Conservation (phyloP, 495 filamentous ascomycete genomes). For the Parathielavia appendiculata region DNA sequence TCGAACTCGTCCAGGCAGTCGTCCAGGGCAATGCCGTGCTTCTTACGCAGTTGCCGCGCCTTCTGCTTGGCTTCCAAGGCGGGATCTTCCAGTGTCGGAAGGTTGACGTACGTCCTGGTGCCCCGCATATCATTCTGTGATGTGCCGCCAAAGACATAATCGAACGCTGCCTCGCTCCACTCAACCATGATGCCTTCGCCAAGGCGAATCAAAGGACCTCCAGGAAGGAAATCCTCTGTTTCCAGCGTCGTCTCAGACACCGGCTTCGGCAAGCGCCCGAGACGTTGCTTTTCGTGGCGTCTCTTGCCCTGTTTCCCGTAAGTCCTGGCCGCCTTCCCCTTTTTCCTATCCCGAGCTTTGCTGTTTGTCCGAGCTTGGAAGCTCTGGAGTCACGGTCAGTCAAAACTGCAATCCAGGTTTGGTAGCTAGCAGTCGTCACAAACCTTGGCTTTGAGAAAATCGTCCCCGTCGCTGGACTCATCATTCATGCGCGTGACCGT, state of each 20-base stretch:
- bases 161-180: constrained; percentile 62
- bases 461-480: constrained; percentile 49
- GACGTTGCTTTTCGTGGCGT: constrained; percentile 33
- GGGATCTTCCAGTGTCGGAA: constrained; percentile 56
- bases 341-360: constrained; percentile 32
- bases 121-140: constrained; percentile 31
- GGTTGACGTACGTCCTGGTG: constrained; percentile 46
- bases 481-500: constrained; percentile 47
- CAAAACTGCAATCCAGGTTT: not conserved
- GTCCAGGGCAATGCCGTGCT: constrained; percentile 73
- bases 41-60: constrained; percentile 55
- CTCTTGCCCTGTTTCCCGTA: constrained; percentile 39
- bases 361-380: constrained; percentile 1
- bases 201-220: constrained; percentile 61
- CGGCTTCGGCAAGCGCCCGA: constrained; percentile 29
- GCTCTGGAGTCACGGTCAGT: constrained; percentile 1
- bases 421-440: not conserved
- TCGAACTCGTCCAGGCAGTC: constrained; percentile 93
- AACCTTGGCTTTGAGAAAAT: constrained; percentile 31
- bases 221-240: constrained; percentile 27
- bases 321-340: constrained; percentile 31
- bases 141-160: constrained; percentile 63
- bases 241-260: constrained; percentile 22
- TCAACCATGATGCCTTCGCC: constrained; percentile 83
- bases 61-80: constrained; percentile 58